Base-by-base conservation (phyloP, 2,329 filamentous ascomycete genomes). In the Aspergillus spinulosporus region DNA sequence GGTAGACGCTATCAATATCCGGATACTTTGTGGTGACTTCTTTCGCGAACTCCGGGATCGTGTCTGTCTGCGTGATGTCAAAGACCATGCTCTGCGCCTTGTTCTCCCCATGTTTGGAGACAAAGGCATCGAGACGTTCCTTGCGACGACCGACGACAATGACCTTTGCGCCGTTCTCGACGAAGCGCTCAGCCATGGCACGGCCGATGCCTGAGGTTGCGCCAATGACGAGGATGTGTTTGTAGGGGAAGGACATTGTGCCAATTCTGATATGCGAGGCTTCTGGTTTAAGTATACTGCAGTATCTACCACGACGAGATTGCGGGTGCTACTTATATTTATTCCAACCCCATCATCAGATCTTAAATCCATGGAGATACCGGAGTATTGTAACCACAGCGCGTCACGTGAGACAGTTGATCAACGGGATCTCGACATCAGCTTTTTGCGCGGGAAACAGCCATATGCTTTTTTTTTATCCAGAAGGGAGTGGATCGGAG, bases 141-240 rank as follows among this genome's bases (percentile, higher is more conserved):
- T 79, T 67, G 43, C 82, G 78, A n/a, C 83, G 78, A 15, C 83
- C 83, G 5, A 83, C 80, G 5, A 76, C 81, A 34, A 84, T 80
- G 32, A 86, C 81, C 60, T 80, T 79, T 50, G 78, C 71, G 46
- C 79, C 81, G 21, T 45, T 47, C 21, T 57, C 49, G 7, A 57
- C 14, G 1, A 57, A 39, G 14, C 54, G 40, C 12, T 49, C 44
- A 4, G 53, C 76, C 52, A 84, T 71, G 2, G 76, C 79, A 36
- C 64, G 67, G 52, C 82, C 81, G 53, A 84, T 84, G 45, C 81
- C 82, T 2, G 79, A 76, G 0, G 82, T 83, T n/a, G 81, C 80
- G 12, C 82, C 81, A 36, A 85, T 72, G 47, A 85, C 65, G 53
- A 86, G 78, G 31, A 83, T 74, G 39, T 78, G 79, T 49, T 82